These are phyloP conservation scores for Myxozyma udenii DNA, from an alignment of 805 yeast species.

Conservation along the genomic window DNA sequence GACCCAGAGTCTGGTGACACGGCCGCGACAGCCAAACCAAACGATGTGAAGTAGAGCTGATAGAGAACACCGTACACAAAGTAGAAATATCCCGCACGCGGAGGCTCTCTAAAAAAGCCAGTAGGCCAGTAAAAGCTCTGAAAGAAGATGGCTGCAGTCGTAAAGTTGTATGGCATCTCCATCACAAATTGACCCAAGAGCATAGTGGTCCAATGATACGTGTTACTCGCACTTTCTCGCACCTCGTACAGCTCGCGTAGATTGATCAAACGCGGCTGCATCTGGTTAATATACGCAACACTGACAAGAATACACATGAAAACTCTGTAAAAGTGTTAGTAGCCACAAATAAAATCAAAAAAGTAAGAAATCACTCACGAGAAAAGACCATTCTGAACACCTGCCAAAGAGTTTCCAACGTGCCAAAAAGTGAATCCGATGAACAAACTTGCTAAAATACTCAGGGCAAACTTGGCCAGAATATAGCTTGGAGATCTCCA, in stretches of 20 bases:
- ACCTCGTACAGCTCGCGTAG: constrained; percentile 66
- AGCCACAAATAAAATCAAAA: constrained; percentile 34
- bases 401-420: constrained; percentile 50
- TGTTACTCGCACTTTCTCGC: constrained; percentile 66
- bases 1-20: constrained; percentile 63
- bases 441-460: constrained; percentile 53
- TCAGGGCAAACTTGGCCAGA: constrained; percentile 54
- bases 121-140: constrained; percentile 53
- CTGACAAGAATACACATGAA: constrained; percentile 53
- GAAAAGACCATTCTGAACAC: constrained; percentile 58
- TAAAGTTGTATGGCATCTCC: constrained; percentile 59
- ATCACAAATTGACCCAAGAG: constrained; percentile 52
- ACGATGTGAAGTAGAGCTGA: constrained; percentile 50
- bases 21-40: constrained; percentile 55
- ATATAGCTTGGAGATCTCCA: constrained; percentile 64
- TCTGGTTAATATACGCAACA: constrained; percentile 55
- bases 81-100: constrained; percentile 41
- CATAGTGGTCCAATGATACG: constrained; percentile 59
- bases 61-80: constrained; percentile 50
- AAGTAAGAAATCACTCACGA: constrained; percentile 32
- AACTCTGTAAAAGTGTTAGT: constrained; percentile 25
- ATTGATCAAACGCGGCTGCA: constrained; percentile 55
- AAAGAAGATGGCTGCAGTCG: constrained; percentile 51
- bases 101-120: constrained; percentile 43
- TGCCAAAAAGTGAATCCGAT: constrained; percentile 66